A percentile compares a stretch with the other conserved stretches of the same genome.
Evolutionary conservation across 2,329 filamentous ascomycete species (phyloP).

Genomic region (Cryphonectria parasitica): DNA sequence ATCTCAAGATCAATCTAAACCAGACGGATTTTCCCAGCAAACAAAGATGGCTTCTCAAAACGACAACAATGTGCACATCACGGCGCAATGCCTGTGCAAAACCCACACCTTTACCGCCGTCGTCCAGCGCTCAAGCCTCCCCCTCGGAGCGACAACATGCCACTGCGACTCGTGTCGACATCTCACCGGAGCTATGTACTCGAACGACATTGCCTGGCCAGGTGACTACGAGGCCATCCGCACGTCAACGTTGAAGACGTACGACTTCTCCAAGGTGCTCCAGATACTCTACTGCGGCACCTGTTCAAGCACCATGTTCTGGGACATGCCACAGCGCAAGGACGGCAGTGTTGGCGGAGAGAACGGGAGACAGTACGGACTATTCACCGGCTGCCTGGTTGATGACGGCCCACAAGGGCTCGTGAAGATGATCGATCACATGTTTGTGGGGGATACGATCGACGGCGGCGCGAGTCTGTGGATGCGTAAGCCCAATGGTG

Average conservation of each 20-base stretch:
- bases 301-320: conserved; percentile 52
- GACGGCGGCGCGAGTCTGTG: conserved; percentile 57
- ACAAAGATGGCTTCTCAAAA: not conserved
- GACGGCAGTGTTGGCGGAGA: conserved; percentile 25
- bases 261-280: conserved; percentile 41
- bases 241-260: conserved; percentile 39
- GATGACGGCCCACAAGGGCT: conserved; percentile 39
- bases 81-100: conserved; percentile 51
- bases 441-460: conserved; percentile 53
- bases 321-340: conserved; percentile 31
- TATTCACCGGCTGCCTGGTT: conserved; percentile 44
- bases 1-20: not conserved
- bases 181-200: conserved; percentile 47
- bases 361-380: conserved; percentile 33
- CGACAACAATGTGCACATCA: conserved; percentile 35
- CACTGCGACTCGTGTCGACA: conserved; percentile 57
- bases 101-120: conserved; percentile 44
- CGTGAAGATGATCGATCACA: conserved; percentile 42
- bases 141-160: conserved; percentile 46
- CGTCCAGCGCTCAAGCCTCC: conserved; percentile 42
- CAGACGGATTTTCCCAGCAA: not conserved
- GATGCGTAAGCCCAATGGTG: conserved; percentile 43
- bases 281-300: conserved; percentile 47
- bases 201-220: conserved; percentile 43
- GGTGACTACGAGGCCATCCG: conserved; percentile 38